Percentiles rank a stretch among this genome's conserved stretches.
These are phyloP conservation scores for Leccinum solheimii DNA, from an alignment of 1,284 basidiomycete genomes.

Conservation along the genomic window DNA sequence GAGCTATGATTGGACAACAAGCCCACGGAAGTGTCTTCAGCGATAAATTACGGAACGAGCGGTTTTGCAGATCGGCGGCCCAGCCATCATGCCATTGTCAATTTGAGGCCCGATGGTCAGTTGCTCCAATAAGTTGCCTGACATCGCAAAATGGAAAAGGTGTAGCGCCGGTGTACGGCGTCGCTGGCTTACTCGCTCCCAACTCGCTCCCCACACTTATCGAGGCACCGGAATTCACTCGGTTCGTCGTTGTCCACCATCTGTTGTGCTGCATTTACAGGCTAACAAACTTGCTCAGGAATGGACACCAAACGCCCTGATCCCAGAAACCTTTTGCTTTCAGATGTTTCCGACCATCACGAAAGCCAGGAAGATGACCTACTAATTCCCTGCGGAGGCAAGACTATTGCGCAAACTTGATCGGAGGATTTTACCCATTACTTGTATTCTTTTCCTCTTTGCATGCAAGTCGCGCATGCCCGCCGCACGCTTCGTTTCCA, in stretches of 20 bases:
- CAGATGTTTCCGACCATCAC: background rate
- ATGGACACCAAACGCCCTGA: slow-evolving; percentile 24
- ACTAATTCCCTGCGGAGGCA: no score
- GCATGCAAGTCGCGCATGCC: slow-evolving; percentile 45
- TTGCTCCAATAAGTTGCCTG: no score
- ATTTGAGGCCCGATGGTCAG: no score
- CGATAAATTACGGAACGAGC: no score
- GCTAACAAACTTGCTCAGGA: background rate
- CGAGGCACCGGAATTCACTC: slow-evolving; percentile 2
- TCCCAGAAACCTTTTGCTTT: slow-evolving; percentile 2
- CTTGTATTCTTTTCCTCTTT: no score
- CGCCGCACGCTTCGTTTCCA: slow-evolving; percentile 74
- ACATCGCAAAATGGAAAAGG: background rate
- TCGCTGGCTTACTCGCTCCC: background rate
- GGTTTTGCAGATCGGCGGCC: no score
- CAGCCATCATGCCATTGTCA: no score
- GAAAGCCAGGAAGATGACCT: no score
- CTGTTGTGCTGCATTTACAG: background rate
- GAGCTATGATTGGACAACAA: no score
- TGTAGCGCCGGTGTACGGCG: background rate
- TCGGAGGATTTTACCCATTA: no score
- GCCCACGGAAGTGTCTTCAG: no score
- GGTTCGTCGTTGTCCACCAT: background rate
- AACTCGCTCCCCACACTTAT: background rate
- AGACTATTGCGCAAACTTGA: no score